phyloP scores from a whole-genome alignment of 352 stramenopile genomes.

The Poterioochromonas sp. region DNA sequence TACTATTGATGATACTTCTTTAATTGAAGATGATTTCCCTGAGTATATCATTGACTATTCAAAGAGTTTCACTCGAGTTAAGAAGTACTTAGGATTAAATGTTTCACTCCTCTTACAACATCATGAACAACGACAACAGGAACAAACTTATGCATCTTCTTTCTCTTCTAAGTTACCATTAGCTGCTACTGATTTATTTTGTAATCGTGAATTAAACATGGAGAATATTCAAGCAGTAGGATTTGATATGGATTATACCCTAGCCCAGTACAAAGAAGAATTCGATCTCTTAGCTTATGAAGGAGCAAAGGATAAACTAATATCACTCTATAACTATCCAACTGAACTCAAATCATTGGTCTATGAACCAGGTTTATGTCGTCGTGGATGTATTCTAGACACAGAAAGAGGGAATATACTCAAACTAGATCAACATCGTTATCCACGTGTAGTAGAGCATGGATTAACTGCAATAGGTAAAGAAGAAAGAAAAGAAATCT shows the following conservation, averaged over 20 bases:
- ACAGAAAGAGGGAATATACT: slow-evolving; percentile 50
- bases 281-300: slow-evolving; percentile 71
- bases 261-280: slow-evolving; percentile 62
- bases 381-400: slow-evolving; percentile 65
- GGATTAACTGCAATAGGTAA: slow-evolving; percentile 55
- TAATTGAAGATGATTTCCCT: not conserved
- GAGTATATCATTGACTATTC: not conserved
- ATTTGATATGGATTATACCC: slow-evolving; percentile 75
- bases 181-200: slow-evolving; percentile 46
- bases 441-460: slow-evolving; percentile 64
- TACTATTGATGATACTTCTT: not conserved
- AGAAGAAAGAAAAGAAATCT: slow-evolving; percentile 41
- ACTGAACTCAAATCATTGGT: slow-evolving; percentile 55
- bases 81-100: not conserved
- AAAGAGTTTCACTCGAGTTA: not conserved
- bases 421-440: slow-evolving; percentile 70
- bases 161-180: not conserved
- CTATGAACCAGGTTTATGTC: slow-evolving; percentile 58
- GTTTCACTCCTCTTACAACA: not conserved
- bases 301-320: slow-evolving; percentile 63
- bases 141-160: not conserved
- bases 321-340: slow-evolving; percentile 49
- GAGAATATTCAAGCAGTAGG: slow-evolving; percentile 52
- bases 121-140: not conserved
- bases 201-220: slow-evolving; percentile 59